Percentiles rank a stretch among this genome's conserved stretches.
These are phyloP conservation scores for Neurospora sp. DNA, from an alignment of 495 filamentous ascomycete species.

Conservation along the genomic window DNA sequence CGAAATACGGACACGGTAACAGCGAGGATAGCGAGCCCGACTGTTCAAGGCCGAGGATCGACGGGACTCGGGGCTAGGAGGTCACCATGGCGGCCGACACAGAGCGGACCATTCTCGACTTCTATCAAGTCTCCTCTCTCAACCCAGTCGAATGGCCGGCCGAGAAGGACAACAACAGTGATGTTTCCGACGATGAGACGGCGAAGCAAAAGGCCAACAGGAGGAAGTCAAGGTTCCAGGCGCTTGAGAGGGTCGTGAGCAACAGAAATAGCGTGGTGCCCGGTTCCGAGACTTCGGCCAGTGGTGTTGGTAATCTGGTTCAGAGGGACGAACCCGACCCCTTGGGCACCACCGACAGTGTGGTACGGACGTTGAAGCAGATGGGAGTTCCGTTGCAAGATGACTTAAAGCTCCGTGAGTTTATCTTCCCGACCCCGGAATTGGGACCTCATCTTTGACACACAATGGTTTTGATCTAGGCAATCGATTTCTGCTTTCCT, in stretches of 20 bases:
- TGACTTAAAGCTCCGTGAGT: conserved; percentile 64
- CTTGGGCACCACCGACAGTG: conserved; percentile 68
- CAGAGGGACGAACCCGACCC: conserved; percentile 89
- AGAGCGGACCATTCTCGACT: conserved; percentile 68
- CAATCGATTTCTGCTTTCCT: conserved; percentile 88
- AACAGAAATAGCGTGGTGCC: conserved; percentile 53
- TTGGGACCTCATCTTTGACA: conserved; percentile 1
- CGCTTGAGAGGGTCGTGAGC: conserved; percentile 64
- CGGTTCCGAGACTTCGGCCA: conserved; percentile 56
- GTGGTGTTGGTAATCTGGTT: conserved; percentile 62
- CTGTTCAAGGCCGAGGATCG: not conserved
- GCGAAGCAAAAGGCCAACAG: conserved; percentile 41
- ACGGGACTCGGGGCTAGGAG: not conserved
- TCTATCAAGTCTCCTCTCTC: conserved; percentile 76
- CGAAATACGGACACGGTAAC: not conserved
- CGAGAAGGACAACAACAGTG: conserved; percentile 60
- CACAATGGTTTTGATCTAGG: conserved; percentile 29
- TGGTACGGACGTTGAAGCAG: conserved; percentile 68
- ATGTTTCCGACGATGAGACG: conserved; percentile 56
- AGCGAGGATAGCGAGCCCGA: not conserved
- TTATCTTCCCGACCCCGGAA: not conserved
- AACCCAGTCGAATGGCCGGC: conserved; percentile 81
- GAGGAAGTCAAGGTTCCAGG: conserved; percentile 72
- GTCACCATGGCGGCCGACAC: conserved; percentile 30
- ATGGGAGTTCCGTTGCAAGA: conserved; percentile 76